A percentile compares a stretch with the other conserved stretches of the same genome.
These are phyloP conservation scores for Recurvomyces mirabilis DNA, from an alignment of 495 filamentous ascomycete species.

Conservation along the genomic window DNA sequence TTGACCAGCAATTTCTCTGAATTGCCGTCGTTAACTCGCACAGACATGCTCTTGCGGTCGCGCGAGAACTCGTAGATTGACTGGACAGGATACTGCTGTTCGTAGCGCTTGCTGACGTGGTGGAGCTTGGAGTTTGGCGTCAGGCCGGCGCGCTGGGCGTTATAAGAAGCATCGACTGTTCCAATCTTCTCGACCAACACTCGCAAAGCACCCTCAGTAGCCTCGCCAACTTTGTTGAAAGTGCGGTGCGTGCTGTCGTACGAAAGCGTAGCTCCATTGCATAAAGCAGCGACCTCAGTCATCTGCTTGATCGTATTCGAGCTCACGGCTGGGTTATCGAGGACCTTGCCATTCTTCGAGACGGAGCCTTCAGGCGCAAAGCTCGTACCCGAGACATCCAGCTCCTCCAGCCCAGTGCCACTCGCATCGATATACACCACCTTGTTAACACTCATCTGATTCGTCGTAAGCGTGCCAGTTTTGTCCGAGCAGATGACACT, in stretches of 20 bases:
- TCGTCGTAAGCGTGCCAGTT: conserved; percentile 95
- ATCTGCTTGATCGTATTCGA: conserved; percentile 73
- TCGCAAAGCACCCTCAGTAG: conserved; percentile 88
- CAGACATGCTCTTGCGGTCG: conserved; percentile 99
- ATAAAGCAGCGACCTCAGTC: conserved; percentile 76
- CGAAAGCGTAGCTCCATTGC: conserved; percentile 78
- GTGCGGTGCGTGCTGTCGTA: conserved; percentile 61
- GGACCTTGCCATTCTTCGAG: conserved; percentile 49
- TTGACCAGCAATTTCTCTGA: conserved; percentile 83
- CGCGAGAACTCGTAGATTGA: conserved; percentile 95
- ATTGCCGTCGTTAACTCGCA: conserved; percentile 58
- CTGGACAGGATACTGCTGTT: conserved; percentile 57
- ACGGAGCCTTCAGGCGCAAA: conserved; percentile 78
- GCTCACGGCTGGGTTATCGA: conserved; percentile 58
- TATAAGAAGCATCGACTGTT: conserved; percentile 46
- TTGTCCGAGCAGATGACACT: conserved; percentile 99
- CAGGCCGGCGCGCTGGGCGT: conserved; percentile 39
- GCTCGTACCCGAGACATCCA: conserved; percentile 86
- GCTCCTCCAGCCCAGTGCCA: conserved; percentile 69
- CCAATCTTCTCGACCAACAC: conserved; percentile 93
- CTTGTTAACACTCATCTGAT: conserved; percentile 98
- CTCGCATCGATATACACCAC: conserved; percentile 67
- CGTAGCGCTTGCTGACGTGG: conserved; percentile 73
- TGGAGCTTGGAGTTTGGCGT: conserved; percentile 53
- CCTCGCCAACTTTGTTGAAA: conserved; percentile 84